Evolutionary conservation across 306 rosid genomes (phyloP), one percentile per base, ranked within the genome.

Genomic region (Quercus dentata): DNA sequence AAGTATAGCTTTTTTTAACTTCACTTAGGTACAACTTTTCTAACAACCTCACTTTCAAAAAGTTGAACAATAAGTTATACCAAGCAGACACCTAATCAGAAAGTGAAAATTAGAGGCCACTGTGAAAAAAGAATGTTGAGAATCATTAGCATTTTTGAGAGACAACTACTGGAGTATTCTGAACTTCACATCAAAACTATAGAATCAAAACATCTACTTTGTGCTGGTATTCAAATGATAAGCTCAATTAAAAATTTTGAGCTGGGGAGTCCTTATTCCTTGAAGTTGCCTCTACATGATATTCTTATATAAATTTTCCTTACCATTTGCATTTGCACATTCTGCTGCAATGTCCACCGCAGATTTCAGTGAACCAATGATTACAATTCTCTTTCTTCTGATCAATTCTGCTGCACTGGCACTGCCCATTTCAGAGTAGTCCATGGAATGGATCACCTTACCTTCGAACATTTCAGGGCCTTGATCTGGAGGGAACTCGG

Each of bases 401-500:
- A 86, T 80, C 61, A 90, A 41, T 74, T 88, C 56, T 59, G 80
- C 85, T 56, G 84, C 90, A 62, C 9, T 41, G 2, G 44, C 81
- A 6, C 79, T 81, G 20, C 80, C 79, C 81, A 90, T 75, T 30
- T 81, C 65, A 20, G 89, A 83, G 75, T 83, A 90, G 14, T 86
- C 89, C 90, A 88, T 85, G 38, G 92, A 85, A 38, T 90, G 92
- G 78, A 88, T 52, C 67, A 90, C 92, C 71, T 73, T 75, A 4
- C 92, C 91, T 25, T 59, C 23, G 30, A 90, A 90, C 76, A 77
- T 82, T 73, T 87, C 89, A 12, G 92, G 91, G 0, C 92, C 89
- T 81, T 82, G 71, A 70, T 86, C 86, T 0, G 73, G 27, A 9
- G 89, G 79, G 35, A 85, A 85, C 63, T 85, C 67, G 19, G 92